These are phyloP conservation scores for Juglanconis oblonga DNA, from an alignment of 2,329 filamentous ascomycete species.

Conservation along the genomic window DNA sequence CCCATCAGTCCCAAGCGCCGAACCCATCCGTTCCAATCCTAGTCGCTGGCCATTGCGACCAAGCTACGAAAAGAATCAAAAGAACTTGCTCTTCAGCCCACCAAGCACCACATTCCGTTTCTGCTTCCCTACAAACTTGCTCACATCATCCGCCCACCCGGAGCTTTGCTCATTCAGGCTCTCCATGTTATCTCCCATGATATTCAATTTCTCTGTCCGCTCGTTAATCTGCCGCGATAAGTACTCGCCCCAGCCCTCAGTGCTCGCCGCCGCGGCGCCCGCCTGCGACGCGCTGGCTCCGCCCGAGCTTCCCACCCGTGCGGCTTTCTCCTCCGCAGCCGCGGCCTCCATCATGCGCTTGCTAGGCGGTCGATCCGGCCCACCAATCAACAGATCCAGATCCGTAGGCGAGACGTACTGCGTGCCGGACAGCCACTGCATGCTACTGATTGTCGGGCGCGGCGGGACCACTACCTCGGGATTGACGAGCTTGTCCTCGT, in stretches of 20 bases:
- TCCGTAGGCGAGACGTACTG: slow-evolving; percentile 86
- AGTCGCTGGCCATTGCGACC: neutral
- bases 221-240: slow-evolving; percentile 86
- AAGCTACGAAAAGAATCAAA: slow-evolving; percentile 19
- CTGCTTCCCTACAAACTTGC: slow-evolving; percentile 81
- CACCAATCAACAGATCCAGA: slow-evolving; percentile 86
- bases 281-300: neutral
- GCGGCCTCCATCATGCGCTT: slow-evolving; percentile 84
- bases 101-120: slow-evolving; percentile 82
- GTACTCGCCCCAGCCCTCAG: slow-evolving; percentile 74
- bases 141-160: slow-evolving; percentile 83
- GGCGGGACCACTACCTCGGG: slow-evolving; percentile 69
- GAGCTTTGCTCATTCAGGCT: slow-evolving; percentile 75
- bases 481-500: slow-evolving; percentile 75
- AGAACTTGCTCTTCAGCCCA: slow-evolving; percentile 59
- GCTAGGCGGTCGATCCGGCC: slow-evolving; percentile 80
- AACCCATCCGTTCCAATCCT: neutral
- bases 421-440: slow-evolving; percentile 96
- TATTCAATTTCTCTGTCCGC: slow-evolving; percentile 79
- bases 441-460: slow-evolving; percentile 87
- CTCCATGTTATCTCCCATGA: slow-evolving; percentile 84
- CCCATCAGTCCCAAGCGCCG: neutral
- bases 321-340: slow-evolving; percentile 65
- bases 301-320: slow-evolving; percentile 32
- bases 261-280: slow-evolving; percentile 27